A percentile compares a stretch with the other conserved stretches of the same genome.
Evolutionary conservation across 75 land plant genomes (phyloP).

Genomic region (Cupressus sempervirens): DNA sequence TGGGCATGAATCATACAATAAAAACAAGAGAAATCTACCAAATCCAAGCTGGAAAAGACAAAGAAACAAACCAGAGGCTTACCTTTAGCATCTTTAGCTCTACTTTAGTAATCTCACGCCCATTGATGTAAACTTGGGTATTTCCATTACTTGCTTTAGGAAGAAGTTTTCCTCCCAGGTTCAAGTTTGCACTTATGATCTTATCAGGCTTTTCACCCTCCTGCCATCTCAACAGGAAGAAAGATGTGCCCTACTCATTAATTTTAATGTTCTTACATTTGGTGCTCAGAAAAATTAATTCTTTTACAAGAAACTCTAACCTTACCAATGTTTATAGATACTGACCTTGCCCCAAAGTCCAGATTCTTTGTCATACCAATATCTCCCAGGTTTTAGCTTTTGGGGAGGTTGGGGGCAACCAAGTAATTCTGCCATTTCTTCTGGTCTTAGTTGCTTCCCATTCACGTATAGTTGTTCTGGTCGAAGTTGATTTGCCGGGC

Average conservation of each 20-base stretch:
- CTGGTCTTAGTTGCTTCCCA: constrained; percentile 56
- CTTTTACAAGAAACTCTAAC: background rate
- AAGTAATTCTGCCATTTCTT: constrained; percentile 73
- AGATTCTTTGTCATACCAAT: constrained; percentile 93
- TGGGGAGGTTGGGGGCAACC: constrained; percentile 69
- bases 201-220: constrained; percentile 87
- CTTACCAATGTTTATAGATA: background rate
- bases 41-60: background rate
- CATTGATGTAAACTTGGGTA: constrained; percentile 85
- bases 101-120: constrained; percentile 80
- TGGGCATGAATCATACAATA: background rate
- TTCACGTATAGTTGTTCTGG: constrained; percentile 88
- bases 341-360: constrained; percentile 98
- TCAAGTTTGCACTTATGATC: constrained; percentile 72
- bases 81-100: constrained; percentile 88
- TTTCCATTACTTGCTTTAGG: constrained; percentile 79
- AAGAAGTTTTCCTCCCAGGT: constrained; percentile 65
- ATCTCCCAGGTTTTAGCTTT: constrained; percentile 84
- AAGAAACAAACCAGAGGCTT: background rate
- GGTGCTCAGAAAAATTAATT: background rate
- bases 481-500: constrained; percentile 85
- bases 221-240: constrained; percentile 30
- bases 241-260: background rate
- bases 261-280: background rate
- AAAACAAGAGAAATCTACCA: background rate